Conservation (phyloP, 1,284 basidiomycete species). For the Irpex lacteus region DNA sequence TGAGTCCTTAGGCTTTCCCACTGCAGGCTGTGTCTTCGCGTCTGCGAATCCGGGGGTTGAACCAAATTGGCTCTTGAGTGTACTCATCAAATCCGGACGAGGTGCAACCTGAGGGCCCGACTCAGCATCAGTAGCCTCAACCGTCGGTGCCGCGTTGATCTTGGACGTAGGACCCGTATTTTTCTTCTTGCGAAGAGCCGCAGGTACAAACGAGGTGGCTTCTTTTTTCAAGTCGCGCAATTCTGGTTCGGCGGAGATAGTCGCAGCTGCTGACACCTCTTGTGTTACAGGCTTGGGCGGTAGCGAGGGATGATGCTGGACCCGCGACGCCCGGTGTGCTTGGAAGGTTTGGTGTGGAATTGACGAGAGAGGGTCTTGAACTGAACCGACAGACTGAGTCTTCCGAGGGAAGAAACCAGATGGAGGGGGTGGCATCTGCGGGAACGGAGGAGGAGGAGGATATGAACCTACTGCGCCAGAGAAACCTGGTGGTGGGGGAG, state of each 20-base stretch:
- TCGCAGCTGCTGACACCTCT: conserved; percentile 46
- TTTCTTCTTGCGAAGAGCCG: conserved; percentile 65
- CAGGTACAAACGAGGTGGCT: conserved; percentile 84
- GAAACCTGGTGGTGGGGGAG: conserved; percentile 18
- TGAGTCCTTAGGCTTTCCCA: conserved; percentile 18
- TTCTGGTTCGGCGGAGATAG: conserved; percentile 79
- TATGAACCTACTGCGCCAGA: conserved; percentile 6
- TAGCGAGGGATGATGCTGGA: conserved; percentile 22
- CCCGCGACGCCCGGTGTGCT: conserved; percentile 45
- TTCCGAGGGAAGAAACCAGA: conserved; percentile 59
- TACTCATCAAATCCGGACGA: conserved; percentile 64
- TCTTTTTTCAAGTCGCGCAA: conserved; percentile 91
- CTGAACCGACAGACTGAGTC: conserved; percentile 42
- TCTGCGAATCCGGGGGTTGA: conserved; percentile 22
- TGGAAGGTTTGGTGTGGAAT: conserved; percentile 68
- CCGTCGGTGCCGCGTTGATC: conserved; percentile 63
- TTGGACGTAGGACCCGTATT: conserved; percentile 34
- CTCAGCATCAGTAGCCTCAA: conserved; percentile 34
- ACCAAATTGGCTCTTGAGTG: conserved; percentile 61
- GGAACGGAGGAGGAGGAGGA: conserved; percentile 24
- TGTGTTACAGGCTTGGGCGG: conserved; percentile 21
- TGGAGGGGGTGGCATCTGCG: conserved; percentile 42
- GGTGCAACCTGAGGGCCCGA: conserved; percentile 32
- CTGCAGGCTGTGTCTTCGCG: not conserved
- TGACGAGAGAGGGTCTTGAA: conserved; percentile 63